Conservation (phyloP, 1,284 basidiomycete species). For the Xerocomus nothofagi region DNA sequence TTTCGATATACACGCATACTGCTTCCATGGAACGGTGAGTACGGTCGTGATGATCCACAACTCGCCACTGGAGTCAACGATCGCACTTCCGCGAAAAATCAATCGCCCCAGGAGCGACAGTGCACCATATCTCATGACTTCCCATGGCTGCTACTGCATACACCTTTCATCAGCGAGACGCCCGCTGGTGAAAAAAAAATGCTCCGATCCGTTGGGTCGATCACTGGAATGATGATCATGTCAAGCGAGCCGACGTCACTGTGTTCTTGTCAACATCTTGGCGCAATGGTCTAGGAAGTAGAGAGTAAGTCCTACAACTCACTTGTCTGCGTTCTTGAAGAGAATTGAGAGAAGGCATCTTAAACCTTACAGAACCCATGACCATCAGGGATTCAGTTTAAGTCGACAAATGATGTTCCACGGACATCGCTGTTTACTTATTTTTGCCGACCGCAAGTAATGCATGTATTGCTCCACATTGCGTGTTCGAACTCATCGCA, state of each 20-base stretch:
- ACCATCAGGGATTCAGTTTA: neutral
- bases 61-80: neutral
- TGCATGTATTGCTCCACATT: constrained; percentile 14
- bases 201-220: neutral
- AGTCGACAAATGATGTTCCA: neutral
- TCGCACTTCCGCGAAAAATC: neutral
- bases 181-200: neutral
- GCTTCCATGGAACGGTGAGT: neutral
- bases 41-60: neutral
- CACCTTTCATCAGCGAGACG: no score
- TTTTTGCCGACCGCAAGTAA: neutral
- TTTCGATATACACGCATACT: neutral
- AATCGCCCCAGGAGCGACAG: neutral
- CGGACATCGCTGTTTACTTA: neutral
- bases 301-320: neutral
- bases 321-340: neutral
- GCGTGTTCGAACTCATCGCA: constrained; percentile 6
- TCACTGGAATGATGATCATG: neutral
- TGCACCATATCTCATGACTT: neutral
- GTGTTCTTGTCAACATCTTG: neutral
- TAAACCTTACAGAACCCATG: neutral
- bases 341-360: neutral
- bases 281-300: neutral
- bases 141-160: neutral
- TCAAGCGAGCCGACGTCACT: neutral